Base-by-base conservation (phyloP, 257 asterid species). In the Jasminum sambac region DNA sequence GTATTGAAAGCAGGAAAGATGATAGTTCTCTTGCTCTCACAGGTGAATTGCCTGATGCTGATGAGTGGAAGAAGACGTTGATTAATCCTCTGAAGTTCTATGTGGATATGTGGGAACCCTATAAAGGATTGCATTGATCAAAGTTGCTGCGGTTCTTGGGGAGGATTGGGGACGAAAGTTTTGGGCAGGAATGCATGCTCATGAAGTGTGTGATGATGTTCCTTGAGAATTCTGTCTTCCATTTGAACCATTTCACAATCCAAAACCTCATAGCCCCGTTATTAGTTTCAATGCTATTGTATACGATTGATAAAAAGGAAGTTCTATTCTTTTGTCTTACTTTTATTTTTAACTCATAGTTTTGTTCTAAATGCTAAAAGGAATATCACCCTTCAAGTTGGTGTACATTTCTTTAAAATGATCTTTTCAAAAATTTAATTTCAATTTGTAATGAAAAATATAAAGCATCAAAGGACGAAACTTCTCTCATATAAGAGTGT, bases 21-120 rank as follows among this genome's bases (percentile, higher is more conserved):
- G 98, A 93, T 46, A 90, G 97, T 68, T 64, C 92, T 0, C 76
- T 93, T 52, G 98, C 96, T 66, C 37, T 93, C 61, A 81, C 95
- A 0, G 96, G 98, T 13, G 76, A 52, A 16, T 74, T 87, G 48
- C 97, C 97, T 58, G 84, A 84, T 59, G 61, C 76, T 26, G 76
- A n/a, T 67, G 78, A 69, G 25, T 90, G 97, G 97, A 89, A 81
- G 77, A 76, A 73, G 73, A 70, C 65, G 75, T 61, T 93, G 75
- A 85, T 73, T 8, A 76, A 75, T 82, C 86, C 90, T 11, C 79
- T 90, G 83, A 88, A 68, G 71, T 82, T 79, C 58, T 90, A 90
- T 40, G 92, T 81, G 73, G 89, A 89, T 81, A 50, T 81, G 85
- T 93, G 97, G 97, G 64, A 76, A 21, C 82, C 82, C 5, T 86